phyloP scores from a whole-genome alignment of 78 protist species.

The Dictyostelium brefeldianum region DNA sequence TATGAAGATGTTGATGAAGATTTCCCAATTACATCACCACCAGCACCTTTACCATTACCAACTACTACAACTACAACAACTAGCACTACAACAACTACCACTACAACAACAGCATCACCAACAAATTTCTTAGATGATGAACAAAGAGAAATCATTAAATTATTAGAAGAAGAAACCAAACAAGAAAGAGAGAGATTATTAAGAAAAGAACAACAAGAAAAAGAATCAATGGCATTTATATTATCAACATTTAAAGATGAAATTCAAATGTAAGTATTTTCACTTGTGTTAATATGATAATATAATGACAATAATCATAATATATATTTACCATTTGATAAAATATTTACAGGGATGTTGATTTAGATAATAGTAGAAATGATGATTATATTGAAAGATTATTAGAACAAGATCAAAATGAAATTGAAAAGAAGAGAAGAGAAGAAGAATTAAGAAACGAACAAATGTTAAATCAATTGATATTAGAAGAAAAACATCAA shows the following conservation, averaged over 20 bases:
- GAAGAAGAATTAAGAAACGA: slow-evolving; percentile 37
- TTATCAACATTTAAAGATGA: slow-evolving; percentile 6
- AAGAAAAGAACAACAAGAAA: slow-evolving; percentile 13
- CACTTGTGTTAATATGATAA: too few species aligned
- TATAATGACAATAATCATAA: too few species aligned
- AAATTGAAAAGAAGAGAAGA: not conserved
- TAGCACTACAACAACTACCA: not conserved
- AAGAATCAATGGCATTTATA: slow-evolving; percentile 19
- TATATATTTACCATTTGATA: not conserved
- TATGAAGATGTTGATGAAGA: too few species aligned
- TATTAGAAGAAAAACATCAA: slow-evolving; percentile 10
- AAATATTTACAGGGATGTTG: not conserved
- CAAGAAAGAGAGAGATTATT: slow-evolving; percentile 4
- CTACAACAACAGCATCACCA: not conserved
- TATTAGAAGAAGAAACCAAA: not conserved
- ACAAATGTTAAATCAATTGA: not conserved
- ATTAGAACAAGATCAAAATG: slow-evolving; percentile 21
- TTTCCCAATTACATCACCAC: too few species aligned
- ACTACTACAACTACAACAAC: not conserved
- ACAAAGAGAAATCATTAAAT: slow-evolving; percentile 27
- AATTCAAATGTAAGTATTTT: not conserved
- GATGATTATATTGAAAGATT: not conserved
- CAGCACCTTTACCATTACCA: too few species aligned
- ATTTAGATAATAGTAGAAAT: not conserved
- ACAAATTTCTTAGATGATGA: not conserved